Evolutionary conservation across 352 stramenopile genomes (phyloP).

Genomic region (Globisporangium mamillatum): DNA sequence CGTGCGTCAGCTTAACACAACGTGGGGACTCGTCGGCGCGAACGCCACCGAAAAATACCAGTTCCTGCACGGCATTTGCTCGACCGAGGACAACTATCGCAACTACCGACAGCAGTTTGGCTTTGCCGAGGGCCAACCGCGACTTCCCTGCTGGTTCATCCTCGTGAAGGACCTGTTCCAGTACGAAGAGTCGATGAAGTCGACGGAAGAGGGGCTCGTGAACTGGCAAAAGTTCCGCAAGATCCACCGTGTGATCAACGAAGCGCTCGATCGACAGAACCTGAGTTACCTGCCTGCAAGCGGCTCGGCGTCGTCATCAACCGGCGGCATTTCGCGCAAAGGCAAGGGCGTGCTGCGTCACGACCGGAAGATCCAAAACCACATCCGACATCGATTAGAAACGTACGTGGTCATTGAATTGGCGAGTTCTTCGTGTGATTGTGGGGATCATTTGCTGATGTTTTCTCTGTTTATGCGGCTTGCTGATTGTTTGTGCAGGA

Average conservation of each 20-base stretch:
- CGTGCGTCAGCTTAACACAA: conserved; percentile 81
- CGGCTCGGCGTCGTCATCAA: conserved; percentile 28
- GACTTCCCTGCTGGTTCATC: conserved; percentile 81
- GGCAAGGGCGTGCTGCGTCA: conserved; percentile 71
- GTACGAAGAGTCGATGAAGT: conserved; percentile 86
- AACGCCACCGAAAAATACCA: conserved; percentile 74
- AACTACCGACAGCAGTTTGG: conserved; percentile 82
- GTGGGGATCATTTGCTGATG: not conserved
- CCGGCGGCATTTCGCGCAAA: conserved; percentile 56
- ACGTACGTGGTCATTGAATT: conserved; percentile 52
- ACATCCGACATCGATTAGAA: conserved; percentile 77
- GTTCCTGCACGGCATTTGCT: conserved; percentile 76
- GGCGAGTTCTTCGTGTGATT: not conserved
- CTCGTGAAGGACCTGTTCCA: conserved; percentile 87
- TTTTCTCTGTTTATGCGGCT: conserved; percentile 8
- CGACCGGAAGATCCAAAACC: conserved; percentile 68
- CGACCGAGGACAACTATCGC: conserved; percentile 85
- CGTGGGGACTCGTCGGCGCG: conserved; percentile 71
- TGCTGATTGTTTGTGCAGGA: conserved; percentile 34
- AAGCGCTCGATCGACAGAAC: conserved; percentile 75
- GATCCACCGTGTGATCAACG: conserved; percentile 76
- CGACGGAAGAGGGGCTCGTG: conserved; percentile 76
- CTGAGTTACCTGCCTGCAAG: conserved; percentile 64
- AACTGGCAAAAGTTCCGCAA: conserved; percentile 88
- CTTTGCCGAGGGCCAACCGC: conserved; percentile 70